These are phyloP conservation scores for Melaleuca quinquenervia DNA, from an alignment of 345 rosid species.

Conservation along the genomic window DNA sequence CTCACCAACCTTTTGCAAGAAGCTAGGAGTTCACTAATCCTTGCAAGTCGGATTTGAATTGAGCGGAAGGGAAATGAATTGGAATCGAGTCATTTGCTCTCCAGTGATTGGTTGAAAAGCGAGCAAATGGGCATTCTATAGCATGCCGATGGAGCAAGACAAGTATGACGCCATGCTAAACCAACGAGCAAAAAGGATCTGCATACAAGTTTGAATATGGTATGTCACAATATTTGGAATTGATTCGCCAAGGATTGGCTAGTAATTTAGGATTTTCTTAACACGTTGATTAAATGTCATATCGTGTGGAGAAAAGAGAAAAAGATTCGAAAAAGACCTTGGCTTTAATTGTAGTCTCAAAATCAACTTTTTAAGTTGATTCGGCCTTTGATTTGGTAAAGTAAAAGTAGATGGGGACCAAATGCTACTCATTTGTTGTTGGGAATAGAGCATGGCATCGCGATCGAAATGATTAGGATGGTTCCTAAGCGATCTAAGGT, in stretches of 20 bases:
- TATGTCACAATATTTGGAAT: neutral
- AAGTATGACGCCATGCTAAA: fast-evolving
- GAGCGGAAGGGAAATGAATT: neutral
- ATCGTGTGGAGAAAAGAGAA: neutral
- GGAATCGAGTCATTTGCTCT: neutral
- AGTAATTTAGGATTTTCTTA: neutral
- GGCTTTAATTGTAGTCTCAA: neutral
- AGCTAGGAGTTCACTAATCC: neutral
- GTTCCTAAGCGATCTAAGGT: fast-evolving
- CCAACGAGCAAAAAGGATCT: fast-evolving
- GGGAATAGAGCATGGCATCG: neutral
- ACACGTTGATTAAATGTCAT: neutral
- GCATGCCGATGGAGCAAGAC: neutral
- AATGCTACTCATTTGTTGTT: neutral
- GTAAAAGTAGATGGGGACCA: neutral
- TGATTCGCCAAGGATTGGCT: too few species aligned
- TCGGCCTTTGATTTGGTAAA: neutral
- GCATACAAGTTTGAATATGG: neutral
- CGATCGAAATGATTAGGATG: neutral
- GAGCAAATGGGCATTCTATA: neutral
- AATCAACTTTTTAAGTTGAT: neutral
- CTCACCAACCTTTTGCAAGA: neutral
- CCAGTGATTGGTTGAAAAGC: neutral
- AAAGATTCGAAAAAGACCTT: neutral
- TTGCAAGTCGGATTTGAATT: neutral